Evolutionary conservation across 75 land plant genomes (phyloP), one percentile per base, ranked within the genome.

Genomic region (Pinus taeda): DNA sequence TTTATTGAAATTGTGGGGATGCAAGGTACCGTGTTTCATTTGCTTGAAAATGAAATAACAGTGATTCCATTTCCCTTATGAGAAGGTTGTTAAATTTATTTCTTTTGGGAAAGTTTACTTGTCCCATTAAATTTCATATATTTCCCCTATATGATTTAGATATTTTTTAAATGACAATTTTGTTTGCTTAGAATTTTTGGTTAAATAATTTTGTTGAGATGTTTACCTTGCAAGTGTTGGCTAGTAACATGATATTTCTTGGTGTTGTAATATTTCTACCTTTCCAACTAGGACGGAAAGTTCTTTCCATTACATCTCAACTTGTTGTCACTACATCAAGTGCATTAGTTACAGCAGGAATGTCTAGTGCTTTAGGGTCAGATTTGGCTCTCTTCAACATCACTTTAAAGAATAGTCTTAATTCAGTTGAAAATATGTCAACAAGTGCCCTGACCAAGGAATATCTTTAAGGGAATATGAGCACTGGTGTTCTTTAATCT

Each of bases 1-100:
- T 97, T 97, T 83, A 98, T 94, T 85, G 99, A 97, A 86, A 95
- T 97, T 63, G 99, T 97, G 73, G 99, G 99, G 45, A 97, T 97
- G 99, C 99, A 94, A 80, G 98, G 99, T 2, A 98, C 99, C 59
- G 95, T 94, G 21, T 92, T 94, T 74, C 98, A 97, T 77, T 77
- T 97, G 78, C 81, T 97, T 71, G 99, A 95, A 84, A 97, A 97
- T 91, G 98, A 98, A 69, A 85, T 97, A 56, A 97, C 99, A 8
- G 99, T 97, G 69, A 88, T 90, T 84, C 11, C 17, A 26, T 53
- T 57, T 2, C 58, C 69, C 56, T 4, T 75, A 8, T 49, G 53
- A 49, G 53, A 49, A 49, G 9, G 11, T 49, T 8, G 18, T 9
- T 3, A 69, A n/a, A 0, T 8, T 8, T 49, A 49, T 8, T 9